These are phyloP conservation scores for Aspergillus japonicus DNA, from an alignment of 2,329 filamentous ascomycete species.

Conservation along the genomic window DNA sequence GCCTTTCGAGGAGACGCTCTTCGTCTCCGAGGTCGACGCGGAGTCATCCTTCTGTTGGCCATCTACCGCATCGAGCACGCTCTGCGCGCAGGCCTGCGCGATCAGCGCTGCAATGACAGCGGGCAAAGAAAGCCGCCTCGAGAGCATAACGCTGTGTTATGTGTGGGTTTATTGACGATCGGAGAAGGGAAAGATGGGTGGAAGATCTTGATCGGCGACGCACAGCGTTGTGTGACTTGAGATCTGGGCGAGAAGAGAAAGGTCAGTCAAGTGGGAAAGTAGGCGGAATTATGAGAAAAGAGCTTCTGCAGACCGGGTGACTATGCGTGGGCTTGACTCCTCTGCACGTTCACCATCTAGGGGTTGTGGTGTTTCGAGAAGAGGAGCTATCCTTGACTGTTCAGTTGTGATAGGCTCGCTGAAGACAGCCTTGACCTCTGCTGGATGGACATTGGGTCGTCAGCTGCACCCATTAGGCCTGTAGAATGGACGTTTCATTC, in stretches of 20 bases:
- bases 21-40: conserved; percentile 3
- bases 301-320: not conserved
- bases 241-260: not conserved
- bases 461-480: not conserved
- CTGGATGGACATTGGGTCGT: not conserved
- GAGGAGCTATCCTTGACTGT: not conserved
- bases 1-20: conserved; percentile 16
- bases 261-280: not conserved
- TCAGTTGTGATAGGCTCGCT: not conserved
- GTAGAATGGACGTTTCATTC: not conserved
- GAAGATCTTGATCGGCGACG: not conserved
- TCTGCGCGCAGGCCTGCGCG: conserved; percentile 13
- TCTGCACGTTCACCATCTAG: not conserved
- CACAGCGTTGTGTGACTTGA: not conserved
- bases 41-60: conserved; percentile 14
- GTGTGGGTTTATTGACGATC: not conserved
- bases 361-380: not conserved
- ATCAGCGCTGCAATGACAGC: conserved; percentile 8
- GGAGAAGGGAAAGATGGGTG: no score
- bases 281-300: not conserved
- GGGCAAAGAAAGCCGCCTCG: not conserved
- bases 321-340: not conserved
- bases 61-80: conserved; percentile 15
- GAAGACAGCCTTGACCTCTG: not conserved
- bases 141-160: conserved; percentile 3